Percentiles rank a stretch among this genome's conserved stretches.
These are phyloP conservation scores for Nakaseomyces uthaithaninus DNA, from an alignment of 1,139 yeast species.

Conservation along the genomic window DNA sequence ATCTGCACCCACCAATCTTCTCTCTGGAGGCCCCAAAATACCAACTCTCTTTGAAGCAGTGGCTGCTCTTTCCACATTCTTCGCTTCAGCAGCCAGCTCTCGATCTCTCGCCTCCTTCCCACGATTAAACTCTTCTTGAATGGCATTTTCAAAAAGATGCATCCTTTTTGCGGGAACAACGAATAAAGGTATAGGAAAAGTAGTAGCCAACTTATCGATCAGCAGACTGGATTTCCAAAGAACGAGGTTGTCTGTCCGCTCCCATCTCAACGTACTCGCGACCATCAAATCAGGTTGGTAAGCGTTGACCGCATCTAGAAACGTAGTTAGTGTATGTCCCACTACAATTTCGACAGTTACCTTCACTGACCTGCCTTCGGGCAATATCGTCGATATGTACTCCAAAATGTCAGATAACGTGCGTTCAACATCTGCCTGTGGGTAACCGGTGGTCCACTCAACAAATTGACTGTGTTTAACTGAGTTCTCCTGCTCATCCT, in stretches of 20 bases:
- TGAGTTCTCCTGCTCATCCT: conserved; percentile 18
- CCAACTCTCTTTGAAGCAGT: not conserved
- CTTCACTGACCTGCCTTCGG: conserved; percentile 44
- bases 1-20: conserved; percentile 6
- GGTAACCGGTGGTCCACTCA: conserved; percentile 30
- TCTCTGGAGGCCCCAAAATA: conserved; percentile 1
- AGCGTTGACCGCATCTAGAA: conserved; percentile 53
- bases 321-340: conserved; percentile 44
- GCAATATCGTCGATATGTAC: conserved; percentile 42
- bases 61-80: not conserved
- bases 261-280: conserved; percentile 50
- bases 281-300: conserved; percentile 48
- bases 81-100: not conserved
- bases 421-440: conserved; percentile 19
- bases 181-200: conserved; percentile 60
- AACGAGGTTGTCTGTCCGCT: conserved; percentile 43
- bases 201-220: conserved; percentile 54
- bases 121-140: conserved; percentile 18
- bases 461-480: conserved; percentile 23
- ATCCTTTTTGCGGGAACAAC: conserved; percentile 61
- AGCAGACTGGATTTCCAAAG: conserved; percentile 56
- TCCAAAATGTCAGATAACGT: conserved; percentile 38
- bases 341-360: conserved; percentile 55
- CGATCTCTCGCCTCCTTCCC: not conserved
- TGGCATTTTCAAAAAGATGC: conserved; percentile 43